phyloP scores from a whole-genome alignment of 495 filamentous ascomycete genomes.

The Gamarada debralockiae region DNA sequence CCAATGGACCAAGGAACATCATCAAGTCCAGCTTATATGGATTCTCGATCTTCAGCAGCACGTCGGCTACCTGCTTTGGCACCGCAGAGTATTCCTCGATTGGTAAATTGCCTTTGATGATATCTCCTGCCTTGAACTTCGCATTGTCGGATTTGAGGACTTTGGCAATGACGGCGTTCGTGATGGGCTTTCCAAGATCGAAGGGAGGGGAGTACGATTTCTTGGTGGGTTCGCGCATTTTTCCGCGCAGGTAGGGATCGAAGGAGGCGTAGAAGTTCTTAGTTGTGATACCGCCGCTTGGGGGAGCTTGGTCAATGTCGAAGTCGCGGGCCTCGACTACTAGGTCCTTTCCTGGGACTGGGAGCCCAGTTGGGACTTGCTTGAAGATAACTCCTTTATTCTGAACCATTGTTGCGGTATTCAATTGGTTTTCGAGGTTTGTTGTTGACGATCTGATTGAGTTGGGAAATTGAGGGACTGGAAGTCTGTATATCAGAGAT shows the following conservation, averaged over 20 bases:
- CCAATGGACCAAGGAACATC: slow-evolving; percentile 67
- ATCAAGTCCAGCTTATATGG: slow-evolving; percentile 59
- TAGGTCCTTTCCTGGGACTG: slow-evolving; percentile 70
- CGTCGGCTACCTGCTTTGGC: slow-evolving; percentile 23
- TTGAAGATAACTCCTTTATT: slow-evolving; percentile 88
- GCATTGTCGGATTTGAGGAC: slow-evolving; percentile 62
- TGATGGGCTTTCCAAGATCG: slow-evolving; percentile 51
- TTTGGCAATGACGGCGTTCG: slow-evolving; percentile 51
- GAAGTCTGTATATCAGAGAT: too few relatives aligned
- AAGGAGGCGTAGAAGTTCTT: slow-evolving; percentile 76
- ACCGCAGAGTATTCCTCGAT: slow-evolving; percentile 60
- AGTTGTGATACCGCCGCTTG: slow-evolving; percentile 64
- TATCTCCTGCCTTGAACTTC: slow-evolving; percentile 61
- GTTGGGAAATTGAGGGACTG: too few relatives aligned
- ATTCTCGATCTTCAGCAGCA: slow-evolving; percentile 50
- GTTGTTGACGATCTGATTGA: too few relatives aligned
- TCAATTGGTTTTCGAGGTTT: not conserved
- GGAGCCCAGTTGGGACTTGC: slow-evolving; percentile 60
- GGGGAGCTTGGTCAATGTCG: slow-evolving; percentile 60
- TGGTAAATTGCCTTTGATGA: slow-evolving; percentile 55
- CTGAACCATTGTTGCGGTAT: slow-evolving; percentile 37
- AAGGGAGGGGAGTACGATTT: slow-evolving; percentile 65
- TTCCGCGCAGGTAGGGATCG: slow-evolving; percentile 86
- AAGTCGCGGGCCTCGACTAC: slow-evolving; percentile 61
- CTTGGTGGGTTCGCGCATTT: slow-evolving; percentile 42